Conservation (phyloP, 2,329 filamentous ascomycete genomes). For the Phialophora tarda region DNA sequence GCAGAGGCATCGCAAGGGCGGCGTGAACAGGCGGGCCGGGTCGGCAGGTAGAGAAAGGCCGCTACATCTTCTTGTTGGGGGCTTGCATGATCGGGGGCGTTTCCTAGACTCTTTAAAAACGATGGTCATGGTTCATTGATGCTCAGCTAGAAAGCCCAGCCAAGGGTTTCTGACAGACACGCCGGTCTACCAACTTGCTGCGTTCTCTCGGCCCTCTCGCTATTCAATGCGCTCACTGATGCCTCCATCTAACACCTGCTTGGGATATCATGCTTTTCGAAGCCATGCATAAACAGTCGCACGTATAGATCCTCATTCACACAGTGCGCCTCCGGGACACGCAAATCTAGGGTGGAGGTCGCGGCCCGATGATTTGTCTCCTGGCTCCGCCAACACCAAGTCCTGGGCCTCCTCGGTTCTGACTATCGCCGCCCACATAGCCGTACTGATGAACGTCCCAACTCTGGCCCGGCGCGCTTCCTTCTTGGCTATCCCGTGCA, state of each 20-base stretch:
- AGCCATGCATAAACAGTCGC: not conserved
- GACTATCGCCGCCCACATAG: constrained; percentile 66
- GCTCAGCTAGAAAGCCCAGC: not conserved
- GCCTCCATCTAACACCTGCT: not conserved
- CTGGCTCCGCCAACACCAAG: constrained; percentile 61
- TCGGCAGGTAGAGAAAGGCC: not conserved
- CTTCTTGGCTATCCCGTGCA: constrained; percentile 53
- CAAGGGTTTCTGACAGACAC: not conserved
- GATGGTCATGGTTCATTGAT: not conserved
- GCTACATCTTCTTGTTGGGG: not conserved
- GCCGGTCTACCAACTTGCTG: not conserved
- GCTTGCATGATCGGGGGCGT: not conserved
- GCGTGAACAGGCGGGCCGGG: not conserved
- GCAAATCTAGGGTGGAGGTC: constrained; percentile 51
- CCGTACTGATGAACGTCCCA: constrained; percentile 70
- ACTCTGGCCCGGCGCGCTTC: constrained; percentile 55
- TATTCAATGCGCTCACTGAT: not conserved
- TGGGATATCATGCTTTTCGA: not conserved
- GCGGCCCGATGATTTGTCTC: constrained; percentile 67
- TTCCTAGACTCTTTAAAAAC: not conserved
- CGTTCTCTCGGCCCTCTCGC: not conserved
- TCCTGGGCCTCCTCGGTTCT: constrained; percentile 60
- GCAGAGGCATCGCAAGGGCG: not conserved
- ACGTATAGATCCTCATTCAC: not conserved
- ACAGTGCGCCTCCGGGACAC: not conserved